These are phyloP conservation scores for Lentithecium fluviatile DNA, from an alignment of 495 filamentous ascomycete genomes.

Conservation along the genomic window DNA sequence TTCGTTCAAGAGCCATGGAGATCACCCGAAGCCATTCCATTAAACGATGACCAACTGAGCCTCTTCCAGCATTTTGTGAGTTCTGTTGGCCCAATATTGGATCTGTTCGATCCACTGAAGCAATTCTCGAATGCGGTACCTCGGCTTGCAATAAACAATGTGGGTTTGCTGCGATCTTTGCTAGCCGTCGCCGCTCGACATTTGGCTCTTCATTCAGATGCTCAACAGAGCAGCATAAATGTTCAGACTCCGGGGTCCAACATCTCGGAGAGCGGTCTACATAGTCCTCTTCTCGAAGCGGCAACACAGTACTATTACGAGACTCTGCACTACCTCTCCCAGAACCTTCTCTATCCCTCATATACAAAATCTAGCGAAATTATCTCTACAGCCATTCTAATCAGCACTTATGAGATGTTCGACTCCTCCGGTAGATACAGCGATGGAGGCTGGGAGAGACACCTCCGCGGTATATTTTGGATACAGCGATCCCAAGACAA, in stretches of 20 bases:
- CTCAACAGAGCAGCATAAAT: background rate
- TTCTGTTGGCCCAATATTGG: constrained; percentile 11
- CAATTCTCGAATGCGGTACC: constrained; percentile 18
- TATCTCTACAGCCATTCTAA: constrained; percentile 40
- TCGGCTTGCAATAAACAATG: constrained; percentile 17
- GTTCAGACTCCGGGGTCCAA: constrained; percentile 5
- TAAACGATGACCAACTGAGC: constrained; percentile 14
- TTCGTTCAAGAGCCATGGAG: constrained; percentile 14
- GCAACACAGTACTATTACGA: constrained; percentile 45
- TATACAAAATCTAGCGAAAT: constrained; percentile 42
- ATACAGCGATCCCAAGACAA: constrained; percentile 45
- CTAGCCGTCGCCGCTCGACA: constrained; percentile 23
- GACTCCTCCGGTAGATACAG: constrained; percentile 16
- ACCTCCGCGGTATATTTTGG: constrained; percentile 44
- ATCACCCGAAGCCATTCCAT: background rate
- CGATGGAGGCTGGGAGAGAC: constrained; percentile 41
- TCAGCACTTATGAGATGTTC: constrained; percentile 42
- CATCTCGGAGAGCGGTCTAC: background rate
- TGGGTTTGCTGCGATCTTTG: constrained; percentile 17
- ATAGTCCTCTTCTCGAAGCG: background rate
- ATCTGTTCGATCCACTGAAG: constrained; percentile 18
- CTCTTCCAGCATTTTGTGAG: constrained; percentile 20
- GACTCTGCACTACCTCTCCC: constrained; percentile 43
- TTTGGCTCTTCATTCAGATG: constrained; percentile 8
- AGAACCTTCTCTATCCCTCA: constrained; percentile 39